Base-by-base conservation (phyloP, 2,329 filamentous ascomycete genomes). In the Penicillium thymicola region DNA sequence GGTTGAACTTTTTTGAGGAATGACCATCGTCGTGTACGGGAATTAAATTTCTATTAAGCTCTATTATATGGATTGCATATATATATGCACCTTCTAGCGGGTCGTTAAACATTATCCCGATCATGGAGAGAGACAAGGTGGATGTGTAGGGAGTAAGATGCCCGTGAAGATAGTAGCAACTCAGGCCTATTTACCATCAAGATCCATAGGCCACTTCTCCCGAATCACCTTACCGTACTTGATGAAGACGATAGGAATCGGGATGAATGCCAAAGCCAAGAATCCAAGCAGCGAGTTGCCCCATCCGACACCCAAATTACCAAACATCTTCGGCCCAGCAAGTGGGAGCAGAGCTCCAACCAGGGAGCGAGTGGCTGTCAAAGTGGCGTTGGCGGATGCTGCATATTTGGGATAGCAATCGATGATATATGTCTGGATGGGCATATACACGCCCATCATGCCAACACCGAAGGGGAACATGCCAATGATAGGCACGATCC, bases 381-480 rank as follows among this genome's bases (percentile, higher is more conserved):
- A 77, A 0, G 80, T 81, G 0, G 81, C 82, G 28, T 81, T 79
- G 0, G 81, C 80, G 49, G 70, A 75, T 0, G 79, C 80, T 0
- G 80, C 78, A 51, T 73, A 68, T 10, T 71, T 75, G 0, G 76
- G 73, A 16, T 79, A 79, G 56, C 78, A 80, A 58, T 87, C 84
- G 21, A 88, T 81, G 9, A 87, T 75, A 62, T 88, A 88, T 16
- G 83, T 85, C 49, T 85, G 82, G 42, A 83, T 79, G 32, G 81
- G 81, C 67, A 70, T 64, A 37, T 83, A 82, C n/a, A 71, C 58
- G 2, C 67, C 64, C 55, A 84, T 83, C 16, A 81, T 78, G 0
- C 83, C 83, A 2, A 78, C 73, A 0, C 81, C 80, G 30, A 84
- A 82, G 8, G 83, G 73, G 2, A 77, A 74, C 4, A 82, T 79